Conservation (phyloP, 1,284 basidiomycete species). For the Psilocybe mexicana region DNA sequence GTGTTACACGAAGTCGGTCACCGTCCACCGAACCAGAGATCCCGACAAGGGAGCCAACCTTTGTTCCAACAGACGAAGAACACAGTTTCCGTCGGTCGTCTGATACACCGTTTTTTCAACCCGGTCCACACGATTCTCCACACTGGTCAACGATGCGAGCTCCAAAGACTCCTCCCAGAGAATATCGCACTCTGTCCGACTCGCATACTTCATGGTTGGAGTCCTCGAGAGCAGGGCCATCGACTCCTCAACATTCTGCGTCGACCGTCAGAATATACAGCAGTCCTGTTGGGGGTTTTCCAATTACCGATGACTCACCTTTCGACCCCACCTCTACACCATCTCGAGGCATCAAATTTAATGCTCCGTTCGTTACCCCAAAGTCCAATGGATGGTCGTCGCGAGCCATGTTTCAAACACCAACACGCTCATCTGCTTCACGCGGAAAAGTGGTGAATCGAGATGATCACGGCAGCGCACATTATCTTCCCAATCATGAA, state of each 20-base stretch:
- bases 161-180: constrained; percentile 47
- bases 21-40: constrained; percentile 40
- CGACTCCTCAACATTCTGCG: constrained; percentile 48
- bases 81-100: constrained; percentile 36
- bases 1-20: constrained; percentile 39
- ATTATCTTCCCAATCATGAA: constrained; percentile 12
- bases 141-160: constrained; percentile 36
- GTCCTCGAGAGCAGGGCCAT: constrained; percentile 43
- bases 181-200: constrained; percentile 24
- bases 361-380: constrained; percentile 56
- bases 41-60: constrained; percentile 52
- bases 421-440: constrained; percentile 45
- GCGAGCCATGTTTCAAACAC: constrained; percentile 39
- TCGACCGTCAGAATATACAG: constrained; percentile 48
- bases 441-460: constrained; percentile 32
- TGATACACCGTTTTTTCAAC: constrained; percentile 60
- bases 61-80: constrained; percentile 60
- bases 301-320: constrained; percentile 47
- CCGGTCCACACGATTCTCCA: constrained; percentile 53
- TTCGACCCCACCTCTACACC: constrained; percentile 77
- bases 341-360: constrained; percentile 65
- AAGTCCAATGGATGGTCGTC: constrained; percentile 49
- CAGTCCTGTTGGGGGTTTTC: constrained; percentile 36
- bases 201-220: constrained; percentile 45
- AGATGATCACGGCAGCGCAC: constrained; percentile 28